Evolutionary conservation across 805 yeast genomes (phyloP).

Genomic region (Yarrowia sp.): DNA sequence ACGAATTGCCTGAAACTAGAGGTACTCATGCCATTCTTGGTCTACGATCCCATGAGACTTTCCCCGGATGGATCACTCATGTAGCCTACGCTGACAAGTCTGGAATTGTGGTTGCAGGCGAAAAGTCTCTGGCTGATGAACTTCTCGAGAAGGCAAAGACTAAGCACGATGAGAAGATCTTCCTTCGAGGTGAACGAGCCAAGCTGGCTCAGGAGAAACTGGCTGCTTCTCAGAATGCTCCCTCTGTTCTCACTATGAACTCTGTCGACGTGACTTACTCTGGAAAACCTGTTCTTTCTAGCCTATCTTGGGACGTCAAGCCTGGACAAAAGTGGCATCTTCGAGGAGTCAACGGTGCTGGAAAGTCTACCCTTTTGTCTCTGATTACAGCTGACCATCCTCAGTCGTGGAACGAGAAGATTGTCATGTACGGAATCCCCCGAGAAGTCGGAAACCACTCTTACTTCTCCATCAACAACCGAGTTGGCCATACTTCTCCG

Average conservation of each 20-base stretch:
- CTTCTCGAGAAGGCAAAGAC: conserved; percentile 43
- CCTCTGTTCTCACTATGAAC: conserved; percentile 59
- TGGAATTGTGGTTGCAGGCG: conserved; percentile 63
- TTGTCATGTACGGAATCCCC: conserved; percentile 67
- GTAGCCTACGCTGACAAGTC: conserved; percentile 65
- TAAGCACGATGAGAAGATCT: conserved; percentile 33
- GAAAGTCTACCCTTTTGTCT: conserved; percentile 87
- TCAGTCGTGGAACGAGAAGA: conserved; percentile 84
- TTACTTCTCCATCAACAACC: conserved; percentile 77
- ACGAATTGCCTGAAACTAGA: conserved; percentile 48
- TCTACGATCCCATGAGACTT: conserved; percentile 71
- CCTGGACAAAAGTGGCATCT: conserved; percentile 88
- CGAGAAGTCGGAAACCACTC: conserved; percentile 77
- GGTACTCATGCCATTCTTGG: conserved; percentile 60
- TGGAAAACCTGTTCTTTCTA: conserved; percentile 63
- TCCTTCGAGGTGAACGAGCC: conserved; percentile 8
- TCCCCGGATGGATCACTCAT: conserved; percentile 83
- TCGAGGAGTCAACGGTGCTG: conserved; percentile 89
- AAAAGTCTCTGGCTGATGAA: conserved; percentile 41
- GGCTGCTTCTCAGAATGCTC: conserved; percentile 8
- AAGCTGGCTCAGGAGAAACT: conserved; percentile 14
- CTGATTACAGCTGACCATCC: conserved; percentile 94
- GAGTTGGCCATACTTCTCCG: conserved; percentile 89
- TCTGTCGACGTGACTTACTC: conserved; percentile 71
- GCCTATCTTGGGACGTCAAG: conserved; percentile 70